phyloP scores from a whole-genome alignment of 1,284 basidiomycete species.

The Sanghuangporus weigelae region DNA sequence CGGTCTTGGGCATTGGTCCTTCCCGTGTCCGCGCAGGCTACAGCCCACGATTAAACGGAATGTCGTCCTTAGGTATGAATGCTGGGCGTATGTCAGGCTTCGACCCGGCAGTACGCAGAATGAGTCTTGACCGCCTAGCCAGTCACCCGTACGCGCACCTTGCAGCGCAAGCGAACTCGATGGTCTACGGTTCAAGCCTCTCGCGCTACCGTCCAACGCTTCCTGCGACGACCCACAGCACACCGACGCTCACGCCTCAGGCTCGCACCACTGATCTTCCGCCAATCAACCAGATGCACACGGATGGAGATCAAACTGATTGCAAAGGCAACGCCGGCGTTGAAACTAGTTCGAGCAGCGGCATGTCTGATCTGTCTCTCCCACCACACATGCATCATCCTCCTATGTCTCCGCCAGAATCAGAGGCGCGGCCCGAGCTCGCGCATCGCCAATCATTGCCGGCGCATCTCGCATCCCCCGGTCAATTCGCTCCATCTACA shows the following conservation, averaged over 20 bases:
- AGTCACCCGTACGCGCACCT: slow-evolving; percentile 57
- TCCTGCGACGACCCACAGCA: slow-evolving; percentile 18
- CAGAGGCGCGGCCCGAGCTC: slow-evolving; percentile 28
- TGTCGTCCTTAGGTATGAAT: neutral
- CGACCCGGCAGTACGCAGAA: slow-evolving; percentile 36
- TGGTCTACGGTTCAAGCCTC: slow-evolving; percentile 38
- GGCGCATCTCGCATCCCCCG: slow-evolving; percentile 23
- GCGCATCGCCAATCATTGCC: slow-evolving; percentile 43
- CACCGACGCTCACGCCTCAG: slow-evolving; percentile 15
- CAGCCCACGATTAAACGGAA: neutral
- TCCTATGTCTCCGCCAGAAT: neutral
- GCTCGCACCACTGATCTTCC: slow-evolving; percentile 12
- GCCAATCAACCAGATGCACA: neutral
- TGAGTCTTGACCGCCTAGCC: slow-evolving; percentile 58
- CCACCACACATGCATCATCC: slow-evolving; percentile 7
- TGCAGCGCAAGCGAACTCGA: slow-evolving; percentile 51
- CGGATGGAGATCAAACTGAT: neutral
- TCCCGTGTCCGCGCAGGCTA: slow-evolving; percentile 2
- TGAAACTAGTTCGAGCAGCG: neutral
- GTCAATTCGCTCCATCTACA: neutral
- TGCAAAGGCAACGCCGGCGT: neutral
- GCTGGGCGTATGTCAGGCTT: slow-evolving; percentile 6
- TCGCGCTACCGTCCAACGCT: slow-evolving; percentile 26
- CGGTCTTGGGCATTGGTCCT: slow-evolving; percentile 9
- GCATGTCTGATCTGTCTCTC: slow-evolving; percentile 2